phyloP scores from a whole-genome alignment of 148 eudicot genomes.

The Rhododendron vialii region DNA sequence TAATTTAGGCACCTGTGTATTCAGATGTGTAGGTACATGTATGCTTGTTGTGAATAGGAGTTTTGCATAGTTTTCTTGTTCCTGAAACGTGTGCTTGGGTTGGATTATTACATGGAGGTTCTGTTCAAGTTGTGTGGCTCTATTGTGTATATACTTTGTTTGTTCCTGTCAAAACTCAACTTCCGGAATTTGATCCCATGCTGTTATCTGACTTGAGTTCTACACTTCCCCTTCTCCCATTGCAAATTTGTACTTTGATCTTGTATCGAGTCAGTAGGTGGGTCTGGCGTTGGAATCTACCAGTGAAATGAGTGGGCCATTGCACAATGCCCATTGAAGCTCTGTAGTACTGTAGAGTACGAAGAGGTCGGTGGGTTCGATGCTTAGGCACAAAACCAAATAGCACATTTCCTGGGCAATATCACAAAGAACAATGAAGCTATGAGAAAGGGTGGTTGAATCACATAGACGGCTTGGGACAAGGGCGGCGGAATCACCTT shows the following conservation, averaged over 20 bases:
- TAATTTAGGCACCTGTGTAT: not conserved
- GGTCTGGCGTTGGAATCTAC: not conserved
- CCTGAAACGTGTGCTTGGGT: not conserved
- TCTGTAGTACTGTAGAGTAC: not conserved
- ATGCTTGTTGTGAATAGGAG: not conserved
- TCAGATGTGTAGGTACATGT: not conserved
- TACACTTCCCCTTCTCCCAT: not conserved
- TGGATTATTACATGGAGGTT: not conserved
- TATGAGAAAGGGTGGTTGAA: not conserved
- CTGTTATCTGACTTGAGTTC: not conserved
- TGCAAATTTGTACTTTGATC: not conserved
- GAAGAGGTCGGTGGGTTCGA: not conserved
- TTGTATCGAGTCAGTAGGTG: not conserved
- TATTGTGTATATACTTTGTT: not conserved
- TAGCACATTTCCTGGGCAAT: not conserved
- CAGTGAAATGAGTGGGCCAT: not conserved
- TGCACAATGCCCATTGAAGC: not conserved
- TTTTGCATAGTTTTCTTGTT: not conserved
- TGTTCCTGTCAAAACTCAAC: not conserved
- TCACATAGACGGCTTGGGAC: not conserved
- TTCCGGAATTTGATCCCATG: not conserved
- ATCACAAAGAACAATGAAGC: not conserved
- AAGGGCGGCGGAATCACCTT: not conserved
- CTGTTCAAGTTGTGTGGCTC: not conserved
- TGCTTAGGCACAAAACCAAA: not conserved